Conservation (phyloP, 345 rosid genomes). For the Lepidium aucheri region DNA sequence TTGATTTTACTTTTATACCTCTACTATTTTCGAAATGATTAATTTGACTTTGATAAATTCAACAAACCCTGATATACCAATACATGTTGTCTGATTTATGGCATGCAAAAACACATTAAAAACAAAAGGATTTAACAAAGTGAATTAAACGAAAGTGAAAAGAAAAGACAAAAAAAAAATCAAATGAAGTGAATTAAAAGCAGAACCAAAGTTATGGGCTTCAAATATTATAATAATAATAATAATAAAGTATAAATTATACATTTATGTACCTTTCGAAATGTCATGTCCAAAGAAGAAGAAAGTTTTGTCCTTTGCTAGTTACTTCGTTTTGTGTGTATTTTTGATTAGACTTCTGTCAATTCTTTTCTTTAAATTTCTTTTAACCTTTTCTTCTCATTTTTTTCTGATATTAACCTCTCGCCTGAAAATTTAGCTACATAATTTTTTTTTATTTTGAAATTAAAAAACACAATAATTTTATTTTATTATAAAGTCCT, state of each 20-base stretch:
- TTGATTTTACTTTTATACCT: no score
- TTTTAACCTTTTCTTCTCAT: neutral
- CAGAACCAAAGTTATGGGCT: constrained; percentile 24
- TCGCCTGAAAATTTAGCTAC: neutral
- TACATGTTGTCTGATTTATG: constrained; percentile 14
- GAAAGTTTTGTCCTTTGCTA: constrained; percentile 27
- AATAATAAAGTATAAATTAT: neutral
- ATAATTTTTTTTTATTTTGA: no score
- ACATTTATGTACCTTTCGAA: constrained; percentile 12
- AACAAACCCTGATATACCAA: constrained; percentile 19
- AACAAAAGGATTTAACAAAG: neutral
- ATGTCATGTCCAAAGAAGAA: constrained; percentile 18
- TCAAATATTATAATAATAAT: neutral
- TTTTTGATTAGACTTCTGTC: constrained; percentile 18
- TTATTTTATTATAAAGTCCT: no score
- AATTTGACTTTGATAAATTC: constrained; percentile 8
- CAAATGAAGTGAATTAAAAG: constrained; percentile 12
- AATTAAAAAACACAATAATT: no score
- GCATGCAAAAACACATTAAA: constrained; percentile 12
- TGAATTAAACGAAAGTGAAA: neutral
- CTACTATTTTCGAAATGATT: neutral
- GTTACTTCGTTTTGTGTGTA: constrained; percentile 15
- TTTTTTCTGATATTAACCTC: neutral
- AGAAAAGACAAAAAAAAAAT: neutral
- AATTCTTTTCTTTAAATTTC: neutral